phyloP scores from a whole-genome alignment of 495 filamentous ascomycete species.

The Penicillium herquei region DNA sequence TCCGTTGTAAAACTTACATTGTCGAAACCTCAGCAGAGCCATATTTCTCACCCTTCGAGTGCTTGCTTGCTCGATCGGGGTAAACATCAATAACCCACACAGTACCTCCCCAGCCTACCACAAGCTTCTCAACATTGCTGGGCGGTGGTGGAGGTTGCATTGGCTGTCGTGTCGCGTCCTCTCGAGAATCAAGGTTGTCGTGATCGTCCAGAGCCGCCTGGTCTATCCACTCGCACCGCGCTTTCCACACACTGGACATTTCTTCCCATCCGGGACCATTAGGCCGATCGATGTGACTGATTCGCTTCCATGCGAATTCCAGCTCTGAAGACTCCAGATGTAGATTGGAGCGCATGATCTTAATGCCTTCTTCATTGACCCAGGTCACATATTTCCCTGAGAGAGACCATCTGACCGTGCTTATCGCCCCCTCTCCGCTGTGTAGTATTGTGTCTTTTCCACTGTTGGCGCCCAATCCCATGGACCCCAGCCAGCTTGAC shows the following conservation, averaged over 20 bases:
- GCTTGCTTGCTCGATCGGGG: conserved; percentile 70
- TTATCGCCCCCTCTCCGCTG: conserved; percentile 88
- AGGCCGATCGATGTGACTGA: conserved; percentile 85
- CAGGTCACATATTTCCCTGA: conserved; percentile 89
- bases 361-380: conserved; percentile 95
- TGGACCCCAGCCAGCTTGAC: conserved; percentile 85
- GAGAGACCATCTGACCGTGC: conserved; percentile 86
- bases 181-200: conserved; percentile 49
- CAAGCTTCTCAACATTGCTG: conserved; percentile 66
- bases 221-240: conserved; percentile 87
- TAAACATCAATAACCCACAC: conserved; percentile 94
- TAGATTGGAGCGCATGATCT: conserved; percentile 91
- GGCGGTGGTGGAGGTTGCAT: conserved; percentile 22
- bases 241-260: conserved; percentile 93
- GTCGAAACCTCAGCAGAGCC: conserved; percentile 86
- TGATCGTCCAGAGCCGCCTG: conserved; percentile 67
- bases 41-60: conserved; percentile 66
- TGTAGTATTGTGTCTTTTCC: conserved; percentile 89
- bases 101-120: conserved; percentile 93
- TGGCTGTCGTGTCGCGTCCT: conserved; percentile 21
- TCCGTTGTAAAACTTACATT: conserved; percentile 58
- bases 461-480: conserved; percentile 72
- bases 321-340: conserved; percentile 72
- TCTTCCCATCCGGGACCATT: conserved; percentile 83
- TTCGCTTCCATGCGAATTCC: conserved; percentile 92